Evolutionary conservation across 371 early-diverging fungal genomes (phyloP).

Genomic region (Circinella umbellata): DNA sequence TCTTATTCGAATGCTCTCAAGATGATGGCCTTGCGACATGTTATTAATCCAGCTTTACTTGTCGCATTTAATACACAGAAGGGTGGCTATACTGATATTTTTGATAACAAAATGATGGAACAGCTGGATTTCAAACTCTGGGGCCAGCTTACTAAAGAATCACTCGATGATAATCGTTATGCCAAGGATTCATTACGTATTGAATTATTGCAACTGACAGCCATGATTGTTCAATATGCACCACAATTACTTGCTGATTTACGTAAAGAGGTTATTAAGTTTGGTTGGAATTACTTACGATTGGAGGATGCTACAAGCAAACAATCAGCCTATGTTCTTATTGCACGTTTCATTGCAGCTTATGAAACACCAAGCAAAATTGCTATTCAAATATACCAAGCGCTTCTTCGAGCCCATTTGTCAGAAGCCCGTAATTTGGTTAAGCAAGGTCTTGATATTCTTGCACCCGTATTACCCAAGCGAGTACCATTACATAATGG

Average conservation of each 20-base stretch:
- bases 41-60: conserved; percentile 83
- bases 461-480: conserved; percentile 88
- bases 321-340: conserved; percentile 92
- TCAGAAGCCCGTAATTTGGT: conserved; percentile 84
- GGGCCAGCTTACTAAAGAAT: conserved; percentile 65
- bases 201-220: conserved; percentile 91
- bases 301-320: conserved; percentile 93
- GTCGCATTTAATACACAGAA: conserved; percentile 53
- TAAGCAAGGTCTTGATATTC: conserved; percentile 91
- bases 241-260: conserved; percentile 77
- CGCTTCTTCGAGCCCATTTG: conserved; percentile 88
- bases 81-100: conserved; percentile 55
- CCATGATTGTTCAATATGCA: conserved; percentile 85
- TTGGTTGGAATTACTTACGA: conserved; percentile 91
- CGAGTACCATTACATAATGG: conserved; percentile 64
- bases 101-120: conserved; percentile 71
- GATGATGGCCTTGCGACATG: conserved; percentile 70
- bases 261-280: conserved; percentile 94
- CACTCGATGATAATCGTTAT: conserved; percentile 56
- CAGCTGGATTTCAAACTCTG: conserved; percentile 74
- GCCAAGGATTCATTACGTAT: conserved; percentile 80
- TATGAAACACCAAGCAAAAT: conserved; percentile 94
- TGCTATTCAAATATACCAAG: conserved; percentile 87
- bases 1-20: conserved; percentile 56
- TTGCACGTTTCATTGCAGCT: conserved; percentile 89